Evolutionary conservation across 2,329 filamentous ascomycete species (phyloP).

Genomic region (Colletotrichum scovillei): DNA sequence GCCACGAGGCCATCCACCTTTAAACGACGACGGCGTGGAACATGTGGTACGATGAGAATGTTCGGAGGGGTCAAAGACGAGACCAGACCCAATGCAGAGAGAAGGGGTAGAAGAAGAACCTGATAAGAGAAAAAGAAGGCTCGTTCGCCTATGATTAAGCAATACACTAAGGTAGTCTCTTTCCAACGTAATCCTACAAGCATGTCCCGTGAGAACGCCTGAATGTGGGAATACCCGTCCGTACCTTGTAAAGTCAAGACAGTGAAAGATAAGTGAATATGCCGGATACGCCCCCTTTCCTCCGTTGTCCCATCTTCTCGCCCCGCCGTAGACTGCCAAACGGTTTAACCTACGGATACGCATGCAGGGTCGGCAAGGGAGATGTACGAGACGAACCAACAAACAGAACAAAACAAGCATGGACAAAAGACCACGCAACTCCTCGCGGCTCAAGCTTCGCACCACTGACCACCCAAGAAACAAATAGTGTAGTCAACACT

Average conservation of each 20-base stretch:
- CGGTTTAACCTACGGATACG: neutral
- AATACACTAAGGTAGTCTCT: constrained; percentile 2
- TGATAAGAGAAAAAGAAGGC: neutral
- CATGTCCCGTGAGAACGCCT: neutral
- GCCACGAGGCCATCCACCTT: neutral
- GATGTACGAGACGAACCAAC: neutral
- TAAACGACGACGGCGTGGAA: neutral
- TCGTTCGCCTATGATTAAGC: constrained; percentile 16
- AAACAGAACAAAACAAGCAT: neutral
- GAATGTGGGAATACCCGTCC: neutral
- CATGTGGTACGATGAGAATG: neutral
- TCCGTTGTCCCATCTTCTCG: neutral
- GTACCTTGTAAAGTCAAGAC: neutral
- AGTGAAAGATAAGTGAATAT: neutral
- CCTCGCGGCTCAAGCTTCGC: neutral
- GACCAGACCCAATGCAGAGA: neutral
- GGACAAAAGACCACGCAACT: neutral
- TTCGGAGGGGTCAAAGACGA: neutral
- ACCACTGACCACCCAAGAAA: neutral
- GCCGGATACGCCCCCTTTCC: neutral
- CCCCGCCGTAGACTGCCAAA: neutral
- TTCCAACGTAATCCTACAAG: neutral
- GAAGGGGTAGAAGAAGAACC: neutral
- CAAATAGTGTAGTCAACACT: neutral
- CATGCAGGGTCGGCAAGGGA: neutral